Evolutionary conservation across 306 rosid species (phyloP), one percentile per base, ranked within the genome.

Genomic region (Gastrolobium bilobum): DNA sequence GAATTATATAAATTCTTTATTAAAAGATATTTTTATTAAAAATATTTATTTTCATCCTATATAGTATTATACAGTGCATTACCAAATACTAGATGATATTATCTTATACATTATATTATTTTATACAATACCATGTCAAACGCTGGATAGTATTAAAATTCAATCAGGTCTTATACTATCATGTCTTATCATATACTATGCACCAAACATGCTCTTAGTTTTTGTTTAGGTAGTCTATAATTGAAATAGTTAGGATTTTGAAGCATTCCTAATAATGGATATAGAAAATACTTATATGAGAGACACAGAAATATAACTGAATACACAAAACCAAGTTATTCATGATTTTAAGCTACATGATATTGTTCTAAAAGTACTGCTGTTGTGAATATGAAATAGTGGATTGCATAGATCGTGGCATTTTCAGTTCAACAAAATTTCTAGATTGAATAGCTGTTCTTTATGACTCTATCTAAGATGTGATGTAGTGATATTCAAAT

Each of bases 291-390:
- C 66, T 2, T 20, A 20, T 20, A 6, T 9, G 33, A 61, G 42
- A 33, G 20, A 20, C 3, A 5, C n/a, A 10, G 15, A 75, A 62
- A 35, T 48, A 46, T 51, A 34, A 75, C 50, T 0, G 29, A 35
- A 11, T 7, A 50, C 42, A 64, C 52, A 35, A 76, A 77, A 39
- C 34, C n/a, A 64, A 4, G 67, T 77, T 67, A 70, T 43, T 43
- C 35, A 14, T 30, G 44, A 43, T 44, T 59, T 60, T 73, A 73
- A 15, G 3, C 11, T 60, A 3, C 38, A 5, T 14, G 13, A 44
- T 58, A 44, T 74, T 46, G 33, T 7, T 46, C 47, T 0, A 5
- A 0, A 39, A 72, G 39, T 40, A 11, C 13, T 20, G 13, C 13
- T 20, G 13, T 1, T 38, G 50, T 10, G 54, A 42, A 57, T 56